A percentile compares a stretch with the other conserved stretches of the same genome.
Conservation (phyloP, 2,329 filamentous ascomycete species). For the Cryphonectria carpinicola region DNA sequence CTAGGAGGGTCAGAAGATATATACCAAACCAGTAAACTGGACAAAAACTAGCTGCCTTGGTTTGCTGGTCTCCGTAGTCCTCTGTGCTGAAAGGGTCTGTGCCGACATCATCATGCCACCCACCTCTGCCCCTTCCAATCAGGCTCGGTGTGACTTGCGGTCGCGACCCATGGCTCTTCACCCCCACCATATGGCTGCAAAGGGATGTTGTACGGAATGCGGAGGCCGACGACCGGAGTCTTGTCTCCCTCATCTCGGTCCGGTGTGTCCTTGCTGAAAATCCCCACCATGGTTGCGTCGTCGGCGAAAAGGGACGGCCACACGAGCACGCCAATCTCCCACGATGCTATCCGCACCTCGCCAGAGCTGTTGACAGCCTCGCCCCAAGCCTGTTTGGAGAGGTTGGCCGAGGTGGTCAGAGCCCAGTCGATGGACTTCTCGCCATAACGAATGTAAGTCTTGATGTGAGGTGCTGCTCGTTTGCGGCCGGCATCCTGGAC, state of each 20-base stretch:
- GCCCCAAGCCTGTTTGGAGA: slow-evolving; percentile 90
- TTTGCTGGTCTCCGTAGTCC: not conserved
- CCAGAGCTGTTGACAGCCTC: slow-evolving; percentile 59
- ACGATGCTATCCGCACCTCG: slow-evolving; percentile 75
- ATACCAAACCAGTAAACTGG: not conserved
- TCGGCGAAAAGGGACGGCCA: slow-evolving; percentile 69
- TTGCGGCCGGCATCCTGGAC: slow-evolving; percentile 60
- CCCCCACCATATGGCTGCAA: slow-evolving; percentile 63
- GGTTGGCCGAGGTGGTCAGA: slow-evolving; percentile 85
- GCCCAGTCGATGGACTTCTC: slow-evolving; percentile 76
- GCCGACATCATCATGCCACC: slow-evolving; percentile 30
- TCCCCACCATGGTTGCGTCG: slow-evolving; percentile 65
- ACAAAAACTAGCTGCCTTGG: not conserved
- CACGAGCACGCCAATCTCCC: slow-evolving; percentile 81
- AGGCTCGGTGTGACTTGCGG: slow-evolving; percentile 58
- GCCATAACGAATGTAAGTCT: slow-evolving; percentile 78
- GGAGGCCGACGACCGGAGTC: slow-evolving; percentile 62
- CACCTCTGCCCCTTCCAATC: slow-evolving; percentile 62
- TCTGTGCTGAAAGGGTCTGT: not conserved
- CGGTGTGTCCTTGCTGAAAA: slow-evolving; percentile 66
- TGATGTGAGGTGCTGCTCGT: slow-evolving; percentile 83
- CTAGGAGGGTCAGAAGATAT: not conserved
- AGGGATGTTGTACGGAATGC: slow-evolving; percentile 84
- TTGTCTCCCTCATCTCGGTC: slow-evolving; percentile 32
- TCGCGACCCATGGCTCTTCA: slow-evolving; percentile 80